phyloP scores from a whole-genome alignment of 2,329 filamentous ascomycete genomes.

The Orbilia brochopaga region DNA sequence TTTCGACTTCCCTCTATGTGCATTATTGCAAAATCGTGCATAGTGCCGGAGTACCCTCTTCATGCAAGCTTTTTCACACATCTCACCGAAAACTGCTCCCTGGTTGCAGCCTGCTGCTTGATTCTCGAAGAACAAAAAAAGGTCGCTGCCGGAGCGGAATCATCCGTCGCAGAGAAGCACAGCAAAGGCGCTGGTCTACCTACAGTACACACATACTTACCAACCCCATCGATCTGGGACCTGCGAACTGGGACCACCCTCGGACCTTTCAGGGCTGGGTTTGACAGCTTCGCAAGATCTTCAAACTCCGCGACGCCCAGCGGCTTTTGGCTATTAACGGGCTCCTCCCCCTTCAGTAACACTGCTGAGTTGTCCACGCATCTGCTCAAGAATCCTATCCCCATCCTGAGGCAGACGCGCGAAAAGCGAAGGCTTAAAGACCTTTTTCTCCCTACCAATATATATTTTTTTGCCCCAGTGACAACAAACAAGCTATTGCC shows the following conservation, averaged over 20 bases:
- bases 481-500: slow-evolving; percentile 39
- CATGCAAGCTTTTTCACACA: slow-evolving; percentile 50
- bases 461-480: slow-evolving; percentile 24
- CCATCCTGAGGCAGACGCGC: slow-evolving; percentile 30
- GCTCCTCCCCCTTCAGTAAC: slow-evolving; percentile 26
- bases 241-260: slow-evolving; percentile 26
- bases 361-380: slow-evolving; percentile 48
- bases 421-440: slow-evolving; percentile 27
- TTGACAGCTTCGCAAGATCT: slow-evolving; percentile 40
- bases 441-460: neutral
- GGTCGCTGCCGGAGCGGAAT: slow-evolving; percentile 32
- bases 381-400: slow-evolving; percentile 31
- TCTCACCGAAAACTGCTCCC: slow-evolving; percentile 38
- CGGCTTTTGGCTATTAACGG: slow-evolving; percentile 45
- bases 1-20: slow-evolving; percentile 24
- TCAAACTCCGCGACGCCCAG: slow-evolving; percentile 36
- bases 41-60: slow-evolving; percentile 42
- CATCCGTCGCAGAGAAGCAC: slow-evolving; percentile 31
- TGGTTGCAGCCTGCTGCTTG: slow-evolving; percentile 37
- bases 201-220: slow-evolving; percentile 19
- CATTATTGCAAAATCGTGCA: slow-evolving; percentile 51
- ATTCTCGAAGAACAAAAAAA: slow-evolving; percentile 16
- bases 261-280: slow-evolving; percentile 38
- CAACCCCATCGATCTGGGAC: too few relatives aligned
- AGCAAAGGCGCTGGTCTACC: slow-evolving; percentile 11